Conservation (phyloP, 495 filamentous ascomycete genomes). For the Daldinia caldariorum region DNA sequence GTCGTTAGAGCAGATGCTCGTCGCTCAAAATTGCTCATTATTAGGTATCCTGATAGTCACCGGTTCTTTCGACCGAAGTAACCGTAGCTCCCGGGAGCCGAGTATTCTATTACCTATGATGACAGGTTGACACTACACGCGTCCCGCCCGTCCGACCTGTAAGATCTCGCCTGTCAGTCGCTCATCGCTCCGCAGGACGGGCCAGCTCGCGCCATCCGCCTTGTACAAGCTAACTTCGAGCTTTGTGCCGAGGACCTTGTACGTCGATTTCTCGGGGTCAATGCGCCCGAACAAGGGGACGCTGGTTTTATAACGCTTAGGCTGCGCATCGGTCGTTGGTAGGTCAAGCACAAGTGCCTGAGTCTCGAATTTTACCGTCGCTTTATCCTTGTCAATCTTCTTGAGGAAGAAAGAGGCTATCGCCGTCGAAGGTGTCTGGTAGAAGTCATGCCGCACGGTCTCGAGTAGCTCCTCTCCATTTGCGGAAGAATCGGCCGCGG, state of each 20-base stretch:
- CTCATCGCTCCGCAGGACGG: constrained; percentile 87
- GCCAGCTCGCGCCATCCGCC: constrained; percentile 85
- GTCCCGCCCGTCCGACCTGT: constrained; percentile 81
- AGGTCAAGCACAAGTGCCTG: constrained; percentile 77
- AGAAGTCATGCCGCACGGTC: constrained; percentile 88
- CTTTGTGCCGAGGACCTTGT: constrained; percentile 94
- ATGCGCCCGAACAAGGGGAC: constrained; percentile 82
- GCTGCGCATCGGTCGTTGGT: constrained; percentile 75
- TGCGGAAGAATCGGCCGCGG: constrained; percentile 47
- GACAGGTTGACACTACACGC: constrained; percentile 56
- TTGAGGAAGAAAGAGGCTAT: constrained; percentile 95
- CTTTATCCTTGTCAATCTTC: constrained; percentile 87
- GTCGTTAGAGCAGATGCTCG: neutral
- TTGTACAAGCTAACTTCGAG: constrained; percentile 87
- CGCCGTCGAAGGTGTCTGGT: constrained; percentile 85
- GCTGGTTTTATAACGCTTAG: constrained; percentile 79
- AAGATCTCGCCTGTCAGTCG: constrained; percentile 79
- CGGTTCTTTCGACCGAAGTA: neutral
- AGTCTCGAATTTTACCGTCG: constrained; percentile 71
- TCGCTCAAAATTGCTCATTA: neutral
- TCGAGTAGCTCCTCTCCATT: constrained; percentile 69
- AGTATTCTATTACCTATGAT: neutral
- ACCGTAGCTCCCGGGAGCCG: neutral
- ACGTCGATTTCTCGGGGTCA: constrained; percentile 74
- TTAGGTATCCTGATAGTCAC: constrained; percentile 1